Conservation (phyloP, 805 yeast species). For the Citeromyces nyonsensis region DNA sequence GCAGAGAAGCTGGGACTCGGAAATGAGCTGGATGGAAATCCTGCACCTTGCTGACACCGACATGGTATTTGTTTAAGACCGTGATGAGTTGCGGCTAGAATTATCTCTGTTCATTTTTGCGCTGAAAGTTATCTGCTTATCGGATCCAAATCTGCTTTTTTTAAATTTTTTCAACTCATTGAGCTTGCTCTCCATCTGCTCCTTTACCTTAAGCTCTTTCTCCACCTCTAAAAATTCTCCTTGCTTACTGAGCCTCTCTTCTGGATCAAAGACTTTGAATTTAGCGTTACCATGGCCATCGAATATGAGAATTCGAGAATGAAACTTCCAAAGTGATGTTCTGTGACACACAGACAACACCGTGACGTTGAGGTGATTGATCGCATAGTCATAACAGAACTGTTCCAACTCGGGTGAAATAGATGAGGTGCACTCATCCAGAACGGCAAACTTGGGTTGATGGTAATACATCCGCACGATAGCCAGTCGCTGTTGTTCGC, state of each 20-base stretch:
- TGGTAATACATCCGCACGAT: constrained; percentile 89
- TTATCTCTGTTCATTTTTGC: too few relatives aligned
- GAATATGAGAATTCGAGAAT: constrained; percentile 65
- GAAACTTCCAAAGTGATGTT: constrained; percentile 87
- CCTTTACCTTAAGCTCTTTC: constrained; percentile 53
- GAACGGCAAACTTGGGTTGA: constrained; percentile 81
- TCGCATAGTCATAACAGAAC: constrained; percentile 72
- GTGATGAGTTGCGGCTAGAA: neutral
- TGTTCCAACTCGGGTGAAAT: constrained; percentile 86
- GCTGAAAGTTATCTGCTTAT: too few relatives aligned
- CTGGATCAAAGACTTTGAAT: constrained; percentile 54
- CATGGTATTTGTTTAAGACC: constrained; percentile 22
- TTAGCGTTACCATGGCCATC: constrained; percentile 48
- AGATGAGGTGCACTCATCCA: constrained; percentile 93
- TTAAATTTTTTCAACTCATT: constrained; percentile 30
- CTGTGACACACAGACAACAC: constrained; percentile 85
- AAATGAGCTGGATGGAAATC: constrained; percentile 34
- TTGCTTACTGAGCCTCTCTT: constrained; percentile 56
- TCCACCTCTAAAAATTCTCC: constrained; percentile 65
- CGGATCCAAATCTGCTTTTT: constrained; percentile 2
- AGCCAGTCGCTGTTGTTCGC: constrained; percentile 87
- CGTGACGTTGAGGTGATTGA: constrained; percentile 59
- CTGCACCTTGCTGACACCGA: constrained; percentile 24
- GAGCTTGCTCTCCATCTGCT: constrained; percentile 50
- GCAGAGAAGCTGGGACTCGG: constrained; percentile 35